Evolutionary conservation across 768 basidiomycete genomes (phyloP), one percentile per base, ranked within the genome.

Genomic region (Boletellus sp.): DNA sequence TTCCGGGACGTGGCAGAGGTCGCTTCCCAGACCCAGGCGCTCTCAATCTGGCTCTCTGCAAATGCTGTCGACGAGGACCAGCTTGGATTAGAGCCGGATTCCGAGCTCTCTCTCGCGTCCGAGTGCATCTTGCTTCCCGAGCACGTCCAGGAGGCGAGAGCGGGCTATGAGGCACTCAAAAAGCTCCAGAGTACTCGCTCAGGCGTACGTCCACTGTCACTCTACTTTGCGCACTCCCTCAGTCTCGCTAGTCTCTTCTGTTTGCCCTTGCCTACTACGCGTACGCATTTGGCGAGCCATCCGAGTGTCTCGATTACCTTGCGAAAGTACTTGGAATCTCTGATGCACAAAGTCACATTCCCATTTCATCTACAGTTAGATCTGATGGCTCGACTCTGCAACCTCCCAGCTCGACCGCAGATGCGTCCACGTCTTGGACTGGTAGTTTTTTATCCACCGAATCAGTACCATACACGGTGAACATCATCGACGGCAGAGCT

Each of bases 221-320:
- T 57, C 33, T 24, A 6, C 3, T 42, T 6, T 32, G 6, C 20
- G 2, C 31, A 15, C 45, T 53, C 46, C 47, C 47, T 57, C 34
- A 55, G 51, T 36, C 45, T 42, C 24, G 57, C 24, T 17, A 93
- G 90, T 83, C 83, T 11, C 72, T 88, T 15, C 72, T 78, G 54
- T 74, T 90, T 50, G 76, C 80, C 0, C 71, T 90, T 42, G 90
- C 89, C 2, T 91, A 90, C 66, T 87, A 87, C 60, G 82, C 84
- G 4, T 91, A 89, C 66, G 89, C 91, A 0, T 66, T 91, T 7
- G 81, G 84, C 23, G 74, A 78, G 22, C 84, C 84, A 16, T 66
- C 73, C 3, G 78, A 81, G 48, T 91, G 88, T 50, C 69, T 94
- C 13, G 57, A 70, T 3, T 73, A 85, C 56, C 73, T 90, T 3